phyloP scores from a whole-genome alignment of 345 rosid species.

The Cardamine resedifolia region DNA sequence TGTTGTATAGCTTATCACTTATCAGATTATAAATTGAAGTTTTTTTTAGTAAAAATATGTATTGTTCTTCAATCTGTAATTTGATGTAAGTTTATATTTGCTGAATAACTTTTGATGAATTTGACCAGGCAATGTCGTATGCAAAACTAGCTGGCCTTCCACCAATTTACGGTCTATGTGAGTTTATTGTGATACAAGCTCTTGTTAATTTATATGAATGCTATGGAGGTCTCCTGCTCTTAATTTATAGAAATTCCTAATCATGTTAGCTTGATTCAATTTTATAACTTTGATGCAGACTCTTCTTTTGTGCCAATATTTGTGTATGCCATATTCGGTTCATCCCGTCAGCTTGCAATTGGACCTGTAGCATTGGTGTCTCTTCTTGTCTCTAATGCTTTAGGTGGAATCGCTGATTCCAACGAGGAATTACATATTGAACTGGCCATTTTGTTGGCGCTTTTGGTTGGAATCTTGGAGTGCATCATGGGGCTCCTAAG shows the following conservation, averaged over 20 bases:
- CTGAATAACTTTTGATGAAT: conserved; percentile 32
- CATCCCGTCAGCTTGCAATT: conserved; percentile 96
- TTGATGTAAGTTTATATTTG: neutral
- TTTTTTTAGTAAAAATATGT: neutral
- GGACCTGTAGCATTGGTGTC: conserved; percentile 99
- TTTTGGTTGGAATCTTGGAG: conserved; percentile 92
- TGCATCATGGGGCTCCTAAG: conserved; percentile 95
- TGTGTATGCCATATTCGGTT: conserved; percentile 84
- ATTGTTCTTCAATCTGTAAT: neutral
- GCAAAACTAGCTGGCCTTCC: conserved; percentile 97
- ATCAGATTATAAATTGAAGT: neutral
- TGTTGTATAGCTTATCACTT: conserved; percentile 17
- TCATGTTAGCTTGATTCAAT: neutral
- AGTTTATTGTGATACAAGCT: conserved; percentile 41
- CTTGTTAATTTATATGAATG: neutral
- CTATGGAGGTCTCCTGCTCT: neutral
- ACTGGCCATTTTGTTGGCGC: conserved; percentile 85
- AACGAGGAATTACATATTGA: conserved; percentile 76
- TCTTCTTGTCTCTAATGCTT: conserved; percentile 89
- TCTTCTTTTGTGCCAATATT: conserved; percentile 91
- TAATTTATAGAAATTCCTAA: neutral
- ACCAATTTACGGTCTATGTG: conserved; percentile 92
- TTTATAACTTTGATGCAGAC: conserved; percentile 53
- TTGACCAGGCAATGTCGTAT: conserved; percentile 95
- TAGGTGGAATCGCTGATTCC: conserved; percentile 65